phyloP scores from a whole-genome alignment of 768 basidiomycete genomes.

The Lactarius sanguifluus region DNA sequence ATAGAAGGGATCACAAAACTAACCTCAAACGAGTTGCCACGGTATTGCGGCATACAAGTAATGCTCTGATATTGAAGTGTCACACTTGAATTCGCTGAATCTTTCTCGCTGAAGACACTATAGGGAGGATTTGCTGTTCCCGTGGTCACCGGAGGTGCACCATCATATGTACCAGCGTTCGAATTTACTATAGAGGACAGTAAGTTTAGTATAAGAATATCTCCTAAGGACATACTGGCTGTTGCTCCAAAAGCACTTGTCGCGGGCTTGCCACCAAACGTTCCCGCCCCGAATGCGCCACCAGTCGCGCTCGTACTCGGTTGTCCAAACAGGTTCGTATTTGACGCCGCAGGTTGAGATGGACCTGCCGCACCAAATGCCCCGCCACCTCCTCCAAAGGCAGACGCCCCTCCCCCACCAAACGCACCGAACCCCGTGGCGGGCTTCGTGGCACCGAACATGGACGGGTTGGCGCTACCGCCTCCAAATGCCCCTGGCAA shows the following conservation, averaged over 20 bases:
- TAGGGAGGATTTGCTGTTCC: slow-evolving; percentile 72
- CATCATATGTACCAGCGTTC: slow-evolving; percentile 36
- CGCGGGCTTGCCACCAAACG: slow-evolving; percentile 46
- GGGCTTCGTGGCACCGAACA: slow-evolving; percentile 71
- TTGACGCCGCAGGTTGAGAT: slow-evolving; percentile 40
- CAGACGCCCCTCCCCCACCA: slow-evolving; percentile 53
- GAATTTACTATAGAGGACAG: slow-evolving; percentile 33
- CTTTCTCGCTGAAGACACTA: slow-evolving; percentile 61
- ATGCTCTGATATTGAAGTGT: slow-evolving; percentile 80
- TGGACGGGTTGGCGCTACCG: slow-evolving; percentile 37
- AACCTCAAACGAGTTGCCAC: slow-evolving; percentile 63
- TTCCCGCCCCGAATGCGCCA: slow-evolving; percentile 34
- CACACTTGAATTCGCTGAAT: slow-evolving; percentile 44
- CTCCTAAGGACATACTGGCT: slow-evolving; percentile 34
- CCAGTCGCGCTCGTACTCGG: slow-evolving; percentile 45
- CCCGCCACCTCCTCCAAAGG: slow-evolving; percentile 49
- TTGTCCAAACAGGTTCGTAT: slow-evolving; percentile 60
- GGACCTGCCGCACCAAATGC: slow-evolving; percentile 44
- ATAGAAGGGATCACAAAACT: slow-evolving; percentile 27
- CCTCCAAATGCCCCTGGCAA: slow-evolving; percentile 42
- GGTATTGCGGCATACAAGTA: slow-evolving; percentile 74
- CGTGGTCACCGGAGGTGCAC: slow-evolving; percentile 57
- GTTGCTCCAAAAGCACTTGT: slow-evolving; percentile 47
- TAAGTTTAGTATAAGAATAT: slow-evolving; percentile 13
- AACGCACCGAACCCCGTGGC: slow-evolving; percentile 76